A percentile compares a stretch with the other conserved stretches of the same genome.
Evolutionary conservation across 352 stramenopile species (phyloP).

Genomic region (Pythium rhizo-oryzae): DNA sequence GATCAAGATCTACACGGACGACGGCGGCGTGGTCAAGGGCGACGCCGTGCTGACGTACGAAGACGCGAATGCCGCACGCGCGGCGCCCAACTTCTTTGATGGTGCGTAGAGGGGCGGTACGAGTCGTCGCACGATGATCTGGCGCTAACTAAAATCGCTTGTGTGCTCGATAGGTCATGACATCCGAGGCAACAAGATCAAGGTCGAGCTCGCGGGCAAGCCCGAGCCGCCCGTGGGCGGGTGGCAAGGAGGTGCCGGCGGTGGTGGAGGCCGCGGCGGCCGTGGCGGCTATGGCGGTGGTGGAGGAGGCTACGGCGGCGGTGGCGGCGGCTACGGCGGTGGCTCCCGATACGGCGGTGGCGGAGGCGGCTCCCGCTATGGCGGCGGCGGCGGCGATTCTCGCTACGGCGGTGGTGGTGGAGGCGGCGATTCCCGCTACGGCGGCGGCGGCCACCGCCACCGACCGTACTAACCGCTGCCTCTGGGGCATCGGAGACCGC

Average conservation of each 20-base stretch:
- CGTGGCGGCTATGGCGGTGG: constrained; percentile 40
- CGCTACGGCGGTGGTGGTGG: background rate
- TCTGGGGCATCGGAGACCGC: background rate
- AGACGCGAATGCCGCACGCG: constrained; percentile 80
- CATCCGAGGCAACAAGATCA: constrained; percentile 82
- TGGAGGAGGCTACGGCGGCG: constrained; percentile 42
- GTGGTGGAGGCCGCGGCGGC: constrained; percentile 39
- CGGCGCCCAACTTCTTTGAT: constrained; percentile 85
- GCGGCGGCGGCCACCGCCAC: constrained; percentile 34
- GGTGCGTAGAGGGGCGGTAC: constrained; percentile 31
- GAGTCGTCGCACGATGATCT: no score
- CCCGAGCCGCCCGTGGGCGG: constrained; percentile 76
- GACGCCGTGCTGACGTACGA: constrained; percentile 88
- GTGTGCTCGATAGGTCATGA: constrained; percentile 45
- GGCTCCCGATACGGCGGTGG: constrained; percentile 4
- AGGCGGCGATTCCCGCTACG: background rate
- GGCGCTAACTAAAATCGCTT: background rate
- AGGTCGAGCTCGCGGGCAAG: constrained; percentile 84
- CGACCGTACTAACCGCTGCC: constrained; percentile 51
- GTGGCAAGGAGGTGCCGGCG: constrained; percentile 54
- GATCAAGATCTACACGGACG: constrained; percentile 89
- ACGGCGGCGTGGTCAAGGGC: constrained; percentile 70
- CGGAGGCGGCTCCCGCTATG: constrained; percentile 38
- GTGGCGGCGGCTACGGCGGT: constrained; percentile 33
- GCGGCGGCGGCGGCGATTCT: constrained; percentile 31